These are phyloP conservation scores for Cymbopogon citratus DNA, from an alignment of 176 grass and related monocot genomes.

Conservation along the genomic window DNA sequence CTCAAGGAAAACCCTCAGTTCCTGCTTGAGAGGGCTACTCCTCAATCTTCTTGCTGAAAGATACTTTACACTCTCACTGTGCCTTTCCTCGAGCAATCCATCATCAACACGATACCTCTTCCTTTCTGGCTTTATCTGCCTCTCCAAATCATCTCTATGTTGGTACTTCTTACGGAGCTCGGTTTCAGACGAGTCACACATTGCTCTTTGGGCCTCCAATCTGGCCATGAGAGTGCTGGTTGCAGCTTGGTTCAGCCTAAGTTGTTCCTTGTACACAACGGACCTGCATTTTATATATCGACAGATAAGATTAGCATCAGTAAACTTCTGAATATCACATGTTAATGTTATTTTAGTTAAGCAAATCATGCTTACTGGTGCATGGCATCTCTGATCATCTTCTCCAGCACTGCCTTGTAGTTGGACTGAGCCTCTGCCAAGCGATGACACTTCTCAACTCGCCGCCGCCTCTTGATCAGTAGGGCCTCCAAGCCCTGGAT, in stretches of 20 bases:
- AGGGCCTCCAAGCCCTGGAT: constrained; percentile 77
- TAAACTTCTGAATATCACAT: not conserved
- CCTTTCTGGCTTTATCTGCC: constrained; percentile 66
- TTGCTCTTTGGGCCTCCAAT: constrained; percentile 80
- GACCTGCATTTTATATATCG: constrained; percentile 44
- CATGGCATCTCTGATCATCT: constrained; percentile 99
- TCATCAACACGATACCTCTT: constrained; percentile 83
- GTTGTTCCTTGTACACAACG: constrained; percentile 94
- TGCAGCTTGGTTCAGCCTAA: constrained; percentile 83
- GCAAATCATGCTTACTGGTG: constrained; percentile 65
- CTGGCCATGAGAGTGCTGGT: constrained; percentile 78
- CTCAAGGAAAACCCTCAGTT: constrained; percentile 77
- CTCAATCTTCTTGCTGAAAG: constrained; percentile 31
- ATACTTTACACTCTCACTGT: constrained; percentile 32
- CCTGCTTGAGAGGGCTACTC: constrained; percentile 59
- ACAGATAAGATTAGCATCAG: not conserved
- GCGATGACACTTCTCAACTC: constrained; percentile 69
- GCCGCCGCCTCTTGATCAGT: constrained; percentile 54
- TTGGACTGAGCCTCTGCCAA: constrained; percentile 84
- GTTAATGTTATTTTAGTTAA: not conserved
- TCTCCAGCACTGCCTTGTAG: constrained; percentile 89
- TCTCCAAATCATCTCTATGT: constrained; percentile 76
- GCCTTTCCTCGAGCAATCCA: constrained; percentile 39
- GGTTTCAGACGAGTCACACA: constrained; percentile 80
- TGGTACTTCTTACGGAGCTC: constrained; percentile 80